These are phyloP conservation scores for Naganishia friedmannii DNA, from an alignment of 768 basidiomycete genomes.

Conservation along the genomic window DNA sequence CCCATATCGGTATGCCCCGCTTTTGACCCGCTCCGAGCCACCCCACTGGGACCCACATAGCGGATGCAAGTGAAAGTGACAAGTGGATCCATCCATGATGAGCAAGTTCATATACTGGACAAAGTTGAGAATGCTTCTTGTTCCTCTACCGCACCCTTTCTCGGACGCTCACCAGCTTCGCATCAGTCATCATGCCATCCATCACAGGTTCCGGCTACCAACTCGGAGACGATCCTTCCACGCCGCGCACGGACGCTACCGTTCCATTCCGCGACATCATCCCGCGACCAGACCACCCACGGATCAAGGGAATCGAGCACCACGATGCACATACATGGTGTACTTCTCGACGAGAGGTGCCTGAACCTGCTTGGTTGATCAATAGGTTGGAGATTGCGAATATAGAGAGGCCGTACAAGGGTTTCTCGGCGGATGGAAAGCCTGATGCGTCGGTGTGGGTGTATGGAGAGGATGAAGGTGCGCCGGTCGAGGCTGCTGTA, in stretches of 20 bases:
- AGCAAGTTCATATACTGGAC: neutral
- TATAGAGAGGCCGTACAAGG: conserved; percentile 37
- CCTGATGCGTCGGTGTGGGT: conserved; percentile 33
- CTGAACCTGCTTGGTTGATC: conserved; percentile 43
- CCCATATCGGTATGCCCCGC: neutral
- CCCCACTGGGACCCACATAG: neutral
- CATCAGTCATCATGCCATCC: conserved; percentile 3
- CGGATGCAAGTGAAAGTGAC: neutral
- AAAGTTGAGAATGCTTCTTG: neutral
- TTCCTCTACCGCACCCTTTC: neutral
- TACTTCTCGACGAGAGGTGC: conserved; percentile 34
- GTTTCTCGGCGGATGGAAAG: conserved; percentile 40
- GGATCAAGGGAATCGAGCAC: conserved; percentile 38
- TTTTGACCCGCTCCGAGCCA: neutral
- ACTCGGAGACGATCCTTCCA: conserved; percentile 35
- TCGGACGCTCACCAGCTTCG: too few species aligned
- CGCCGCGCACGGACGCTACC: conserved; percentile 37
- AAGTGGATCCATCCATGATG: neutral
- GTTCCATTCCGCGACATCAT: conserved; percentile 39
- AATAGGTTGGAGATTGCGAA: conserved; percentile 36
- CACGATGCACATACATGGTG: conserved; percentile 40
- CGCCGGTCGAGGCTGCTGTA: conserved; percentile 36
- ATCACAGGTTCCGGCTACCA: conserved; percentile 10
- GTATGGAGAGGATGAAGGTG: conserved; percentile 42
- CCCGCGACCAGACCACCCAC: conserved; percentile 38